Percentiles rank a stretch among this genome's conserved stretches.
Evolutionary conservation across 2,329 filamentous ascomycete genomes (phyloP).

Genomic region (Ceratocystis ficicola): DNA sequence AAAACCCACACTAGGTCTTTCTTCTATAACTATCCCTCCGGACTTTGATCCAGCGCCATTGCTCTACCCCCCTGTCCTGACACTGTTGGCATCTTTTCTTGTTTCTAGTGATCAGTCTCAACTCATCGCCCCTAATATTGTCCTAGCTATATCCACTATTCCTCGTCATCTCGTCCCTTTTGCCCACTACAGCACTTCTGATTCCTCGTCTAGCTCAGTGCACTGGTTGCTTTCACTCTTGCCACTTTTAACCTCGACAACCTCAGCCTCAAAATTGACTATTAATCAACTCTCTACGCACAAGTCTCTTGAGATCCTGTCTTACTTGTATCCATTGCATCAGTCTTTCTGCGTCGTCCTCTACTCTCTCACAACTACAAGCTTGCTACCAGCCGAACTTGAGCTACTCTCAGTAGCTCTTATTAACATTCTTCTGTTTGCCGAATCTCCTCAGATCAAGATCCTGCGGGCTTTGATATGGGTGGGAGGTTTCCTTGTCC

Average conservation of each 20-base stretch:
- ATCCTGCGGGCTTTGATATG: conserved; percentile 79
- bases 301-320: conserved; percentile 12
- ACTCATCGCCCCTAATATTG: conserved; percentile 62
- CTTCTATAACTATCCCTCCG: conserved; percentile 46
- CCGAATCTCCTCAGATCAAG: conserved; percentile 67
- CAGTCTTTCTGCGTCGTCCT: conserved; percentile 61
- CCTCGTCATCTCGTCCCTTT: conserved; percentile 62
- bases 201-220: conserved; percentile 30
- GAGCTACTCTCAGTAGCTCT: conserved; percentile 74
- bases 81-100: conserved; percentile 63
- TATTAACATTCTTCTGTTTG: conserved; percentile 67
- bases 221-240: conserved; percentile 70
- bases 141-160: conserved; percentile 67
- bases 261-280: background rate
- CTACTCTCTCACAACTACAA: conserved; percentile 75
- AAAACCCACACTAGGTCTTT: conserved; percentile 31
- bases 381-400: conserved; percentile 73
- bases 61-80: conserved; percentile 70
- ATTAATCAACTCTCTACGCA: background rate
- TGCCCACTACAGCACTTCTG: background rate
- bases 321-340: conserved; percentile 63
- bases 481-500: conserved; percentile 65
- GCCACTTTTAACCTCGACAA: conserved; percentile 40
- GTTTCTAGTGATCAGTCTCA: conserved; percentile 49
- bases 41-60: conserved; percentile 85